Percentiles rank a stretch among this genome's conserved stretches.
These are phyloP conservation scores for Carex cristatella DNA, from an alignment of 176 grass and related monocot species.

Conservation along the genomic window DNA sequence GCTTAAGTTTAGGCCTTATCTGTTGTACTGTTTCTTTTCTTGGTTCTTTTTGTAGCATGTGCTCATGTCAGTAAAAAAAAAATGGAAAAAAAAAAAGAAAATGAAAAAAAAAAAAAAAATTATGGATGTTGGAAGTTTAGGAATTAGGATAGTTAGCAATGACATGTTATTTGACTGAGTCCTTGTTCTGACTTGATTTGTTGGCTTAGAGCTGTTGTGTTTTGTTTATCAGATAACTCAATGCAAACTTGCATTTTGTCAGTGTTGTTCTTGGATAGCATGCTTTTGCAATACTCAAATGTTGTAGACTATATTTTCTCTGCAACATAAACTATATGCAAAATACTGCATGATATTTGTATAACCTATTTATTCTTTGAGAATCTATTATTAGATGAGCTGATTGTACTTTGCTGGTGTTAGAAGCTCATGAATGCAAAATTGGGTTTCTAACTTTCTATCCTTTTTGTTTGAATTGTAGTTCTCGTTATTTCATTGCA, in stretches of 20 bases:
- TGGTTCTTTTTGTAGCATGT: neutral
- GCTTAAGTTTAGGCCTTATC: neutral
- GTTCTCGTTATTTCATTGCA: neutral
- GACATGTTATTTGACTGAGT: neutral
- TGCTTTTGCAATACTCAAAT: neutral
- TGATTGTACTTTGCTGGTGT: neutral
- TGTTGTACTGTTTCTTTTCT: neutral
- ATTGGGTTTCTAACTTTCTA: neutral
- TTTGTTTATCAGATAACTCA: neutral
- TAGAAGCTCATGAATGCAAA: neutral
- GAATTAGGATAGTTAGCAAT: neutral
- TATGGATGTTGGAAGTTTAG: neutral
- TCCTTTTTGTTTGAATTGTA: neutral
- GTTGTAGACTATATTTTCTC: neutral
- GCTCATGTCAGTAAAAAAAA: neutral
- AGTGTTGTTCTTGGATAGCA: neutral
- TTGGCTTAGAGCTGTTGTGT: neutral
- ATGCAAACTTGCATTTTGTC: neutral
- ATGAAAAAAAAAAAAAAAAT: neutral
- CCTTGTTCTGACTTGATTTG: neutral
- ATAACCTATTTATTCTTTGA: neutral
- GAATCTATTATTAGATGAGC: neutral
- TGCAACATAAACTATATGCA: neutral
- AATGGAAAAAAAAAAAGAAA: neutral
- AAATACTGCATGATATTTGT: neutral